Evolutionary conservation across 1,284 basidiomycete species (phyloP), one percentile per base, ranked within the genome.

Genomic region (Malassezia globosa): DNA sequence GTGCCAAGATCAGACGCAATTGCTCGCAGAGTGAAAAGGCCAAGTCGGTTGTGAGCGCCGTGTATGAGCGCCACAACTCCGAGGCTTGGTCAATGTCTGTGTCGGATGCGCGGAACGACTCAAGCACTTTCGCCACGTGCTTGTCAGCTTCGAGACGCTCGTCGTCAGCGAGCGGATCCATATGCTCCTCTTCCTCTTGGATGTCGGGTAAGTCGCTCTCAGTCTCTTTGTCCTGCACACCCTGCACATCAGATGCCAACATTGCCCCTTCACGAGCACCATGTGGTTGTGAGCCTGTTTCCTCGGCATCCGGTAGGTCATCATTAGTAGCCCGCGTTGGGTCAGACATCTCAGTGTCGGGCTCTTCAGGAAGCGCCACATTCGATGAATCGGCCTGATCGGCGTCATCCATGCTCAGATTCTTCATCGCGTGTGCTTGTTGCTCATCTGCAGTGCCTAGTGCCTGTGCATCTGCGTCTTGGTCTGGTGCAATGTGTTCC

Each of bases 1-100:
- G 94, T 54, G 90, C 89, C 21, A 99, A 79, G 66, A 97, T 94
- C 42, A 97, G 82, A 18, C 94, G 87, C 13, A 99, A 81, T 71
- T 96, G 92, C 74, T 97, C 94, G 53, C 66, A 69, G 5, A 71
- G 49, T 2, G 82, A 79, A 64, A 88, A 87, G 5, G 94, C 86
- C 23, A 96, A 80, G 58, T 94, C 84, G 45, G 86, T 82, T 0
- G 92, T 97, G 56, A 95, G 76, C 2, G 84, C 82, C 51, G 85
- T 82, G 75, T 97, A 97, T 13, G 83, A 77, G 13, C 84, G 81
- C 92, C 92, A 99, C 21, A 94, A 78, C 46, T 82, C 81, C 54
- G 84, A 81, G 0, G 83, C 82, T 14, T 75, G 74, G 33, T 77
- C 72, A 7, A 77, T 74, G 25, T 50, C 81, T 7, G 74, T 71